A percentile compares a stretch with the other conserved stretches of the same genome.
phyloP scores from a whole-genome alignment of 805 yeast genomes.

The Metschnikowia corniflorae region DNA sequence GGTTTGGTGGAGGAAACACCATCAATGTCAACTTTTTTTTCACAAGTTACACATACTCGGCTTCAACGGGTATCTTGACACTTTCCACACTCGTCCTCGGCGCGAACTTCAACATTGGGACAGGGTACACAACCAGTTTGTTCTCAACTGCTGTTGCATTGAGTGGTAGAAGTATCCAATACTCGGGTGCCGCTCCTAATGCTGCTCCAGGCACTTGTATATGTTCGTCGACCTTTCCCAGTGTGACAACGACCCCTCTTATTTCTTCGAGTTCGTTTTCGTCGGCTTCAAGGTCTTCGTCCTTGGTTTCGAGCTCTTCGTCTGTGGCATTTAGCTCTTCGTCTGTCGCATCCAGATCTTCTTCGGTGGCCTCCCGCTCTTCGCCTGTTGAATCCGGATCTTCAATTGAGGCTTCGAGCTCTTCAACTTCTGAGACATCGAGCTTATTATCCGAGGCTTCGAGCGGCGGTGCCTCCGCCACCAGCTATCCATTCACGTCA shows the following conservation, averaged over 20 bases:
- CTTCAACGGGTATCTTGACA: slow-evolving; percentile 9
- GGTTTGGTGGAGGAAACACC: slow-evolving; percentile 12
- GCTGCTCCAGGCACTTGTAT: slow-evolving; percentile 3
- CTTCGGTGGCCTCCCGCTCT: too few species aligned
- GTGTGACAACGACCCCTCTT: slow-evolving; percentile 4
- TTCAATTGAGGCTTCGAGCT: too few species aligned
- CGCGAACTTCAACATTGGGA: slow-evolving; percentile 8
- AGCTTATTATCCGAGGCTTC: too few species aligned
- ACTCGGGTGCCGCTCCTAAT: slow-evolving; percentile 5
- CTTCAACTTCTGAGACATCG: too few species aligned
- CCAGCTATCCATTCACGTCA: too few species aligned
- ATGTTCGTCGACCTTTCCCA: slow-evolving; percentile 4
- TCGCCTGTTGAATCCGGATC: too few species aligned
- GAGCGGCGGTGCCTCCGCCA: too few species aligned
- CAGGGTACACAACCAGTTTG: slow-evolving; percentile 1
- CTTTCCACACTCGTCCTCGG: slow-evolving; percentile 1
- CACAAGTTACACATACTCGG: slow-evolving; percentile 5
- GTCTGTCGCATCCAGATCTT: too few species aligned
- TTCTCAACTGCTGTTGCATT: background rate
- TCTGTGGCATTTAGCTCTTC: too few species aligned
- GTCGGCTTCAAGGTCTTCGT: too few species aligned
- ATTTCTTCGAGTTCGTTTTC: too few species aligned
- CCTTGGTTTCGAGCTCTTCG: too few species aligned
- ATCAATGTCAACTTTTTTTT: slow-evolving; percentile 6
- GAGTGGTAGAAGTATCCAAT: slow-evolving; percentile 1